Base-by-base conservation (phyloP, 139 green algal species). In the Monoraphidium neglectum region DNA sequence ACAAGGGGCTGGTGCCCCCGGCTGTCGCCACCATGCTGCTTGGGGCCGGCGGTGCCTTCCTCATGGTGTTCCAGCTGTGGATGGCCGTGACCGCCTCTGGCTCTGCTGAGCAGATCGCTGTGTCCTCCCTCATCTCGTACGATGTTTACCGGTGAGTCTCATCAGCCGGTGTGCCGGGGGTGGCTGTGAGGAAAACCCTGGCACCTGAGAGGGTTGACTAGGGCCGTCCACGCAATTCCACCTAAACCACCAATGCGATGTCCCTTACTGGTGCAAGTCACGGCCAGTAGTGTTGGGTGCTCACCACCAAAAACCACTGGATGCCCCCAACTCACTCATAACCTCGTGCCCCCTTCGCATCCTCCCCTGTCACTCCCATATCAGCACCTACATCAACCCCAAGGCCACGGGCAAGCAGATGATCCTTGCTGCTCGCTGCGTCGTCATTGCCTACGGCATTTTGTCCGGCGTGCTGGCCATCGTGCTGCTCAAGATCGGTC, bases 91-190 rank as follows among this genome's bases (percentile, higher is more conserved):
- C 92, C 24, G 91, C 91, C 54, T 91, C 93, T 30, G 93, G 88
- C 35, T 94, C 85, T 60, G 89, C 93, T 12, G 93, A 98, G 90
- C 88, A 97, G 66, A 95, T 98, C 68, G 93, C 94, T 13, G 94
- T 98, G 0, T 90, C 88, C 21, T 93, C 90, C 35, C 89, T 98
- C 26, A 78, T 97, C 49, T 77, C 91, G 3, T 98, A 98, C 64
- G 94, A 91, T 35, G 79, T 91, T 40, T 91, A 87, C 77, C 68
- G 62, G 5, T 32, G 15, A 68, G 37, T 28, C n/a, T n/a, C n/a
- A n/a, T n/a, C n/a, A n/a, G n/a, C n/a, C n/a, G n/a, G n/a, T n/a
- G n/a, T n/a, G n/a, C n/a, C n/a, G n/a, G n/a, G n/a, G n/a, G n/a
- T n/a, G n/a, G n/a, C n/a, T n/a, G n/a, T n/a, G n/a, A n/a, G n/a